Percentiles rank a stretch among this genome's conserved stretches.
These are phyloP conservation scores for Aureobasidium sp. DNA, from an alignment of 2,329 filamentous ascomycete species.

Conservation along the genomic window DNA sequence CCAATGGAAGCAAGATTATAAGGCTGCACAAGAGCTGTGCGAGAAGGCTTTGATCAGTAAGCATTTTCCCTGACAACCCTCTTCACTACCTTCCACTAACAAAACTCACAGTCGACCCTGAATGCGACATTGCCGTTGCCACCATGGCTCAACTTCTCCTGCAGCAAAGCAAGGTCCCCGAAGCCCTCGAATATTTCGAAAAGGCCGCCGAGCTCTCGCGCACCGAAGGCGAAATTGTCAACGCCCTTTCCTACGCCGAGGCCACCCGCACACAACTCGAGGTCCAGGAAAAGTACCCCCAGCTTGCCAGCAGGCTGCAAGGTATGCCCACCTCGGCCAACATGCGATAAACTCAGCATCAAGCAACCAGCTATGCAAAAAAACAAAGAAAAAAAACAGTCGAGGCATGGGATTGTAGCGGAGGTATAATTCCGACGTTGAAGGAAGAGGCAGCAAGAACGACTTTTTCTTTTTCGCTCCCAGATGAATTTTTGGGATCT, in stretches of 20 bases:
- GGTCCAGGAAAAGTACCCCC: slow-evolving; percentile 50
- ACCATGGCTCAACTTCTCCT: slow-evolving; percentile 97
- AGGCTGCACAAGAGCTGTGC: slow-evolving; percentile 90
- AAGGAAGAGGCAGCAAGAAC: too few relatives aligned
- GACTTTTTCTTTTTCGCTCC: too few relatives aligned
- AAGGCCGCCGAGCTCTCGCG: slow-evolving; percentile 87
- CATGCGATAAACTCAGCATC: slow-evolving; percentile 21
- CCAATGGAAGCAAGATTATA: slow-evolving; percentile 97
- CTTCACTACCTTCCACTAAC: slow-evolving; percentile 29
- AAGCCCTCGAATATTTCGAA: slow-evolving; percentile 95
- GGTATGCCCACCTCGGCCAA: slow-evolving; percentile 35
- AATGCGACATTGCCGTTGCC: slow-evolving; percentile 96
- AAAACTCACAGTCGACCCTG: slow-evolving; percentile 71
- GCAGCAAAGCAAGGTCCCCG: slow-evolving; percentile 93
- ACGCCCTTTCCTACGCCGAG: slow-evolving; percentile 93
- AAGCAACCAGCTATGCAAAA: too few relatives aligned
- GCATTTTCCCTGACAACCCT: slow-evolving; percentile 28
- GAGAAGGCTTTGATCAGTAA: slow-evolving; percentile 94
- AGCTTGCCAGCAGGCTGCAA: slow-evolving; percentile 41
- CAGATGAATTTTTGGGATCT: too few relatives aligned
- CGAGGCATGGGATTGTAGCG: too few relatives aligned
- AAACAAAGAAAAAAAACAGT: too few relatives aligned
- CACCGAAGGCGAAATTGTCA: slow-evolving; percentile 92
- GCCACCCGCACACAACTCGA: slow-evolving; percentile 93
- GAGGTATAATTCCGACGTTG: too few relatives aligned